Conservation (phyloP, 768 basidiomycete species). For the Mrakia frigida region DNA sequence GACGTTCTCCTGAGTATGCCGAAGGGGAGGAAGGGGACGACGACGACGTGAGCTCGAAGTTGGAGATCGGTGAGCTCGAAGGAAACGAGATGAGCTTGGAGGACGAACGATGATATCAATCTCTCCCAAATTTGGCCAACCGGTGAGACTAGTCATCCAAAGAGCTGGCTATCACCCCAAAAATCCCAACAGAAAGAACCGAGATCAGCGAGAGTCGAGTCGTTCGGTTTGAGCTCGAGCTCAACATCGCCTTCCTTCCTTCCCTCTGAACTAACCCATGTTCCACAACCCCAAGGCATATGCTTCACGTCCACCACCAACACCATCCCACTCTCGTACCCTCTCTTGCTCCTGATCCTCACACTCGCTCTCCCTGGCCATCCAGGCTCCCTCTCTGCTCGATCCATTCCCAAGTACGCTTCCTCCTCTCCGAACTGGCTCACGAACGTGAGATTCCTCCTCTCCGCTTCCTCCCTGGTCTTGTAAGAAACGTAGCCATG, state of each 20-base stretch:
- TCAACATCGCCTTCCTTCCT: background rate
- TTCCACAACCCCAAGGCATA: constrained; percentile 20
- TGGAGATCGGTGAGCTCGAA: background rate
- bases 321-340: constrained; percentile 1
- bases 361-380: constrained; percentile 16
- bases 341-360: constrained; percentile 8
- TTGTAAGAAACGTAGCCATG: constrained; percentile 13
- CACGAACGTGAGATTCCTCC: constrained; percentile 19
- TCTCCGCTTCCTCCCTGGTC: background rate
- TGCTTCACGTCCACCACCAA: constrained; percentile 16
- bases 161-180: background rate
- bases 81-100: background rate
- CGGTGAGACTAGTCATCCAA: constrained; percentile 9
- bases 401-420: background rate
- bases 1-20: constrained; percentile 4
- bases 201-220: background rate
- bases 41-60: too few relatives aligned
- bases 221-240: background rate
- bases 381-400: background rate
- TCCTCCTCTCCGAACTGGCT: background rate
- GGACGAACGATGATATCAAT: constrained; percentile 18
- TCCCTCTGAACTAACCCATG: background rate
- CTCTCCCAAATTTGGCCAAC: constrained; percentile 10
- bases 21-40: background rate
- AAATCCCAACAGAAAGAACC: background rate